phyloP scores from a whole-genome alignment of 176 grass and related monocot species.

The Oryza australiensis region DNA sequence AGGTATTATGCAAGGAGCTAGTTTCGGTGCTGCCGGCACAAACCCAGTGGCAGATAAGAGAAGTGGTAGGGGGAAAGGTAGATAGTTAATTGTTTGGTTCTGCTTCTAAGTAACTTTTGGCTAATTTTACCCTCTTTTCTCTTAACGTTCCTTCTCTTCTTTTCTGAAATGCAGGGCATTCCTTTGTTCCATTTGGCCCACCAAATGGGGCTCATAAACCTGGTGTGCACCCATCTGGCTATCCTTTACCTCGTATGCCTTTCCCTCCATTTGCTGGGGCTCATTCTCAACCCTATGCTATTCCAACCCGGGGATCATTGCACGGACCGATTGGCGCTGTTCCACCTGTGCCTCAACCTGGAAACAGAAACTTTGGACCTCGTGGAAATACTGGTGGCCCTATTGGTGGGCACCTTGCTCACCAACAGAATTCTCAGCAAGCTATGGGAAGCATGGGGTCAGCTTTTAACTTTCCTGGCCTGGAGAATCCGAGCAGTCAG shows the following conservation, averaged over 20 bases:
- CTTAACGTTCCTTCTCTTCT: not conserved
- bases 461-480: slow-evolving; percentile 59
- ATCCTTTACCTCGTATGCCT: slow-evolving; percentile 74
- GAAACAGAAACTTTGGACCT: slow-evolving; percentile 78
- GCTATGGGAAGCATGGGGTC: slow-evolving; percentile 66
- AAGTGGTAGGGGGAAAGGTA: slow-evolving; percentile 80
- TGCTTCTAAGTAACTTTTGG: not conserved
- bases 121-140: not conserved
- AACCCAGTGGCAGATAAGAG: slow-evolving; percentile 66
- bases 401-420: slow-evolving; percentile 87
- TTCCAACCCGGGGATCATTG: slow-evolving; percentile 81
- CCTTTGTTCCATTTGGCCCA: slow-evolving; percentile 82
- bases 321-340: slow-evolving; percentile 86
- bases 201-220: slow-evolving; percentile 77
- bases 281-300: slow-evolving; percentile 96
- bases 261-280: slow-evolving; percentile 81
- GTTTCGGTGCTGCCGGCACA: slow-evolving; percentile 52
- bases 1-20: slow-evolving; percentile 66
- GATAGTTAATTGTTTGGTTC: slow-evolving; percentile 8
- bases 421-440: slow-evolving; percentile 93
- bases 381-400: slow-evolving; percentile 79
- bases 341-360: slow-evolving; percentile 75
- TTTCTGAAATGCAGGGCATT: slow-evolving; percentile 49
- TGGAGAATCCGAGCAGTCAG: slow-evolving; percentile 84
- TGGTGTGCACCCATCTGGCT: slow-evolving; percentile 76